These are phyloP conservation scores for Taxawa tesnikishii DNA, from an alignment of 2,329 filamentous ascomycete species.

Conservation along the genomic window DNA sequence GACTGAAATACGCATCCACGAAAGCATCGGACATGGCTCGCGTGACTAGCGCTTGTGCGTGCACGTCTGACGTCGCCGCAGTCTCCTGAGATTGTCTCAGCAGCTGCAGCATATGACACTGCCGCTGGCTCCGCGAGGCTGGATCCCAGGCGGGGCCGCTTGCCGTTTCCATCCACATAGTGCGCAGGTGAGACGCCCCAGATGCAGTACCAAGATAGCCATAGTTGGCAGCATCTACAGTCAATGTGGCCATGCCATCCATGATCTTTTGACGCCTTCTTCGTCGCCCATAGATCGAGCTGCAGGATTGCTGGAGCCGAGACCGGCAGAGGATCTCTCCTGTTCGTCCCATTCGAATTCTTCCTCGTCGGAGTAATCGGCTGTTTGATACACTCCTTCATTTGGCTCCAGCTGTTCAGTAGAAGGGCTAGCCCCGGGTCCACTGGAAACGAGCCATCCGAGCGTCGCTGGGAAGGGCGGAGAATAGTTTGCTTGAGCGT, in stretches of 20 bases:
- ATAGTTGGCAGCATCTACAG: conserved; percentile 21
- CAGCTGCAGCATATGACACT: conserved; percentile 2
- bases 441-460: background rate
- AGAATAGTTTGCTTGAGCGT: background rate
- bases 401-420: conserved; percentile 2
- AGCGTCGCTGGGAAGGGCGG: background rate
- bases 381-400: conserved; percentile 1
- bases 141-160: conserved; percentile 3
- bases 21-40: conserved; percentile 4
- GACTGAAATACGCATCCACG: conserved; percentile 29
- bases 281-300: conserved; percentile 1
- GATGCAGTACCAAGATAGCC: conserved; percentile 30
- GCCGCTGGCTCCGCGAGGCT: conserved; percentile 1
- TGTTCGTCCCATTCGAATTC: conserved; percentile 7
- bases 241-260: conserved; percentile 21
- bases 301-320: conserved; percentile 1
- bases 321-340: conserved; percentile 3
- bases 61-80: conserved; percentile 1
- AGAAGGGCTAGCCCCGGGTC: conserved; percentile 1
- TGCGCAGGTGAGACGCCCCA: conserved; percentile 4
- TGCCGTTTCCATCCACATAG: conserved; percentile 5
- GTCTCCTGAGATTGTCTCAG: conserved; percentile 3
- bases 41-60: conserved; percentile 4
- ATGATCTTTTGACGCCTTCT: conserved; percentile 5
- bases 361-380: conserved; percentile 6